Evolutionary conservation across 306 rosid genomes (phyloP).

Genomic region (Vigna nakashimae): DNA sequence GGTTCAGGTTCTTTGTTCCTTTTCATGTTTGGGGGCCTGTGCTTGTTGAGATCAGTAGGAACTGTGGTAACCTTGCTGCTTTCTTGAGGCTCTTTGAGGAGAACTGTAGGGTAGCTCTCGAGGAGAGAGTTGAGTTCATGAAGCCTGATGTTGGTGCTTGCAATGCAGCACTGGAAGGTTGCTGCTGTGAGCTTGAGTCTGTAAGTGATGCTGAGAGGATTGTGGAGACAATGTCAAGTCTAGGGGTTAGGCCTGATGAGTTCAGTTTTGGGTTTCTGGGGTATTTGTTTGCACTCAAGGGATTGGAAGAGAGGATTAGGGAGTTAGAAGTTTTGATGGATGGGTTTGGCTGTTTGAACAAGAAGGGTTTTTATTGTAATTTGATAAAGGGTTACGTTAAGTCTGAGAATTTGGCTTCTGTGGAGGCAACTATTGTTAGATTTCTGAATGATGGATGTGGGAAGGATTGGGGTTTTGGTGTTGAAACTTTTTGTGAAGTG

Average conservation of each 20-base stretch:
- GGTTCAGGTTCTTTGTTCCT: constrained; percentile 72
- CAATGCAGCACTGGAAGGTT: constrained; percentile 87
- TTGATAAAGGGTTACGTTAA: constrained; percentile 75
- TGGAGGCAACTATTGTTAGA: constrained; percentile 61
- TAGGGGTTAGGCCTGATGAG: constrained; percentile 76
- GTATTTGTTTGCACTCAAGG: constrained; percentile 84
- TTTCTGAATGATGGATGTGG: constrained; percentile 63
- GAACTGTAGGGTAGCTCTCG: constrained; percentile 72
- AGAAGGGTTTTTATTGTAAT: constrained; percentile 55
- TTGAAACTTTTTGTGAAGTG: constrained; percentile 68
- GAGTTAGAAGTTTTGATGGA: constrained; percentile 70
- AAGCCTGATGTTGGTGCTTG: constrained; percentile 79
- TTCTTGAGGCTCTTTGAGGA: constrained; percentile 73
- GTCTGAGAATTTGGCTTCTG: constrained; percentile 71
- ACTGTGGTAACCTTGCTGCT: constrained; percentile 59
- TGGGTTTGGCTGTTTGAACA: constrained; percentile 61
- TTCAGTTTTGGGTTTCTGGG: constrained; percentile 81
- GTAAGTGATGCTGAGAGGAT: constrained; percentile 70
- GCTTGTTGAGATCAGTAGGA: constrained; percentile 69
- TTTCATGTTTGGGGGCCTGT: constrained; percentile 72
- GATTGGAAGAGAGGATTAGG: constrained; percentile 63
- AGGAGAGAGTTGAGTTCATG: constrained; percentile 78
- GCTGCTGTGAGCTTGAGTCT: constrained; percentile 77
- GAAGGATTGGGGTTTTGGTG: constrained; percentile 55
- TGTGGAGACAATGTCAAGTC: constrained; percentile 69